A percentile compares a stretch with the other conserved stretches of the same genome.
These are phyloP conservation scores for Aspergillus texensis DNA, from an alignment of 2,329 filamentous ascomycete genomes.

Conservation along the genomic window DNA sequence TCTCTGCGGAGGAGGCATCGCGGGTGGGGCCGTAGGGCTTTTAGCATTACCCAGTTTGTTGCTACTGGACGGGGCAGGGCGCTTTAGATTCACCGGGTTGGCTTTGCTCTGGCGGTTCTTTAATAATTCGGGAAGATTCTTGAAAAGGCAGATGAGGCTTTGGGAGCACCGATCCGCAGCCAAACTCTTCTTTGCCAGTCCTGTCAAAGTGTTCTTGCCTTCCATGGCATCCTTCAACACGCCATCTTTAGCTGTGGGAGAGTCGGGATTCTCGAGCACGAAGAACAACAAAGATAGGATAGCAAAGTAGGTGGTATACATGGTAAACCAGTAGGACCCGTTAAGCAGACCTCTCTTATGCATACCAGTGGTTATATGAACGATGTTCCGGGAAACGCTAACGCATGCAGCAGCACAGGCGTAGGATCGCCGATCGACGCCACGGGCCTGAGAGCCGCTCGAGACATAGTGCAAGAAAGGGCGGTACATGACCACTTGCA, in stretches of 20 bases:
- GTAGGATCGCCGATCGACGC: conserved; percentile 64
- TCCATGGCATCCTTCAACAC: conserved; percentile 83
- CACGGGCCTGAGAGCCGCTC: conserved; percentile 50
- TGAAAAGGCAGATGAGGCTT: conserved; percentile 76
- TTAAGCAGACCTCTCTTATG: conserved; percentile 62
- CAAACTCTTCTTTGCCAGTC: conserved; percentile 79
- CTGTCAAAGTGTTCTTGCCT: conserved; percentile 79
- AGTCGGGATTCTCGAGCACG: conserved; percentile 66
- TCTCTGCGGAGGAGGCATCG: conserved; percentile 32
- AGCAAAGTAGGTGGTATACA: conserved; percentile 70
- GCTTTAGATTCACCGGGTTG: conserved; percentile 52
- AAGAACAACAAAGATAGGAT: conserved; percentile 67
- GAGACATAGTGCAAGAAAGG: conserved; percentile 68
- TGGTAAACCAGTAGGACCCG: conserved; percentile 68
- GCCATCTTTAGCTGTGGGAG: conserved; percentile 64
- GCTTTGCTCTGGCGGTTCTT: conserved; percentile 56
- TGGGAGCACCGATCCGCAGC: conserved; percentile 84
- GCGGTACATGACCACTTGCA: conserved; percentile 66
- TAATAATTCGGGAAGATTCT: conserved; percentile 75
- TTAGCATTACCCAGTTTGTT: conserved; percentile 14
- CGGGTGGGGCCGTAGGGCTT: conserved; percentile 21
- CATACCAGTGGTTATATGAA: conserved; percentile 68
- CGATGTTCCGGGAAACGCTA: conserved; percentile 66
- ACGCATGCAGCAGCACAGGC: conserved; percentile 68
- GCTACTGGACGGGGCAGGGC: conserved; percentile 40